Percentiles rank a stretch among this genome's conserved stretches.
phyloP scores from a whole-genome alignment of 495 filamentous ascomycete genomes.

The Penicillium turbatum region DNA sequence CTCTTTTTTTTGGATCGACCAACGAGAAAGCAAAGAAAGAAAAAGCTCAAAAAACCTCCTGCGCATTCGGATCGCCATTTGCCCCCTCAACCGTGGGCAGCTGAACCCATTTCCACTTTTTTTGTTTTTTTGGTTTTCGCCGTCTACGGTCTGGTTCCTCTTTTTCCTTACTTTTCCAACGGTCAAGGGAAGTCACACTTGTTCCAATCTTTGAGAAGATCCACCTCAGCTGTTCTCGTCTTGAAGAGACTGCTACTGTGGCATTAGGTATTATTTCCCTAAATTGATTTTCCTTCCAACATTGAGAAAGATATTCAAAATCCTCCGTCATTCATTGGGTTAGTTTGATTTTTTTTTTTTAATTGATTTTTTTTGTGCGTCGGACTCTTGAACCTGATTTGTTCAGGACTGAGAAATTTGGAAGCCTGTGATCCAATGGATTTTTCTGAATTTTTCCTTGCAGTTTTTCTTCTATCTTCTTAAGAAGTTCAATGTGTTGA shows the following conservation, averaged over 20 bases:
- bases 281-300: neutral
- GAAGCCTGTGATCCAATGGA: constrained; percentile 19
- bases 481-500: neutral
- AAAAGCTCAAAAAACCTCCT: neutral
- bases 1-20: neutral
- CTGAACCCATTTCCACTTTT: constrained; percentile 20
- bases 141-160: neutral
- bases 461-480: constrained; percentile 8
- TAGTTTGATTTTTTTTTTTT: neutral
- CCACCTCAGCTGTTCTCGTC: constrained; percentile 4
- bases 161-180: neutral
- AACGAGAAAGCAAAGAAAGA: neutral
- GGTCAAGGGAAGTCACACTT: constrained; percentile 1
- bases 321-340: constrained; percentile 2
- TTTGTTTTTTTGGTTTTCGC: constrained; percentile 1
- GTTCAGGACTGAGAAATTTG: constrained; percentile 5
- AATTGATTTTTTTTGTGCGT: constrained; percentile 9
- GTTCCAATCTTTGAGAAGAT: neutral
- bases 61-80: constrained; percentile 24
- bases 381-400: constrained; percentile 19
- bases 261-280: no score
- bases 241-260: constrained; percentile 4
- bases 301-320: neutral
- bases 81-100: constrained; percentile 29
- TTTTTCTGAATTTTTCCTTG: constrained; percentile 11